Evolutionary conservation across 2,329 filamentous ascomycete species (phyloP), one percentile per base, ranked within the genome.

Genomic region (Sporothrix curviconia): DNA sequence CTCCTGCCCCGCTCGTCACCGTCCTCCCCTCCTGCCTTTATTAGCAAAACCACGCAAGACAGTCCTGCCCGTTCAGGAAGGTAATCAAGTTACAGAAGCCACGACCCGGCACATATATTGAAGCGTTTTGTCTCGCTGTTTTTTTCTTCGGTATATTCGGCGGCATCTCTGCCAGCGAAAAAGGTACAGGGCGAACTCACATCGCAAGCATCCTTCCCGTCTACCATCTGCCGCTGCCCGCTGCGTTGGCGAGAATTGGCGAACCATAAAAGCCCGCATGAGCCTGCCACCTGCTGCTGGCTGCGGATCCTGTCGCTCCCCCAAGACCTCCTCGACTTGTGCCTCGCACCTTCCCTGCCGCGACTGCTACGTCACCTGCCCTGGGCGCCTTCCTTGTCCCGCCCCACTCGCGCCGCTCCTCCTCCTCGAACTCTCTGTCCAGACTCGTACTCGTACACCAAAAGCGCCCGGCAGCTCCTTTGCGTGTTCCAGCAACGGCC

Each of bases 291-390:
- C 25, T 32, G 17, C 22, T 28, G 34, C 32, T 9, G 36, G 47
- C 30, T 40, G 54, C 54, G 54, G 17, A 50, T 42, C 22, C 44
- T 59, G 34, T 53, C 22, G 32, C 28, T 32, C 49, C 46, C 15
- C 11, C 47, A 30, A 36, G 15, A 19, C 22, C 6, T 36, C 37
- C 40, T 15, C 47, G 46, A 52, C 39, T 34, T 32, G 39, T 56
- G 57, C 44, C 47, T 56, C 53, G 57, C 53, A 47, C 47, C 37
- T 19, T 36, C 32, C 44, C 52, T 36, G 22, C 50, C 39, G 24
- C 42, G 17, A 36, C 51, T 12, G 30, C 51, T 28, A 7, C 36
- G 36, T n/a, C 15, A 4, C 36, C 28, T 32, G 5, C 28, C 28
- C 11, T 32, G 6, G 28, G 28, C 28, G 6, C 49, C 49, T 39